Base-by-base conservation (phyloP, 352 stramenopile species). In the Blastocystis sp. region DNA sequence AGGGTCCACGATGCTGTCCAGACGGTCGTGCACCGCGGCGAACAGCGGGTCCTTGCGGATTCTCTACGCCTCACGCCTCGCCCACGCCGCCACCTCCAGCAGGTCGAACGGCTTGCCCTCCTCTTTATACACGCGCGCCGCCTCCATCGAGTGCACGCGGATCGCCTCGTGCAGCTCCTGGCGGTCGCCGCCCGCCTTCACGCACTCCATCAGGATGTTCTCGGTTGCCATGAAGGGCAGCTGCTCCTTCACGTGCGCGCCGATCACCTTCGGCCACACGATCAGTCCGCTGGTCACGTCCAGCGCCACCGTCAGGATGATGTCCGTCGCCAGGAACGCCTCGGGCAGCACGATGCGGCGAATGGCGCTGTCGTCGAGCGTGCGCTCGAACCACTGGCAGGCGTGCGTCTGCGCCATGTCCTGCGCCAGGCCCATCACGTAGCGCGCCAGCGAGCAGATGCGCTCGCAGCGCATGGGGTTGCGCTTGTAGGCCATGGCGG, bases 191-290 rank as follows among this genome's bases (percentile, higher is more conserved):
- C 96, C 96, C 14, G 94, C 94, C 94, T 98, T 98, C 69, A 98
- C 93, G 90, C 96, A 98, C 60, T 97, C 96, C 96, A 99, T 99
- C 61, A 99, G 90, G 90, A 99, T 99, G 90, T 98, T 98, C 91
- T 99, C 96, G 10, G 96, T 99, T 40, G 96, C 95, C 96, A 99
- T 99, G 91, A 99, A 99, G 34, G 96, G 96, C 87, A 99, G 91
- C 92, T 99, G 96, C 21, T 95, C 94, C 91, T 95, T 96, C 80
- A 98, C 97, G 91, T 98, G 96, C n/a, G 94, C 91, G 88, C 95
- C 94, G 80, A 99, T 96, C 23, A 97, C 93, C 88, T 96, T 96
- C n/a, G 93, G 93, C 93, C 93, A 96, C 67, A 96, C 93, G 90
- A 98, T 95, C 88, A 99, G 93, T 53, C 96, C 96, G 91, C 98